These are phyloP conservation scores for Histomonas meleagridis DNA, from an alignment of 208 protist genomes.

Conservation along the genomic window DNA sequence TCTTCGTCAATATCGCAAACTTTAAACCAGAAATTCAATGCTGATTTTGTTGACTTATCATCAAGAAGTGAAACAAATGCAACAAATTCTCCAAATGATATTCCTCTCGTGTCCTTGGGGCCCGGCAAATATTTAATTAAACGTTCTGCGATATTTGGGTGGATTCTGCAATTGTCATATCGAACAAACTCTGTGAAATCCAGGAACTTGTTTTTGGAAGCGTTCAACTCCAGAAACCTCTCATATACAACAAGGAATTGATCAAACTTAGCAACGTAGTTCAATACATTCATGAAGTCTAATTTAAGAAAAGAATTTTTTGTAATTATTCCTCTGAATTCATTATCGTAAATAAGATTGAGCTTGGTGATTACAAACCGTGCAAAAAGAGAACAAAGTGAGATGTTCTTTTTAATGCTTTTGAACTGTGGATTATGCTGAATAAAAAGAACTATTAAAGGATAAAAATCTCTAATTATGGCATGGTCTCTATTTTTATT, in stretches of 20 bases:
- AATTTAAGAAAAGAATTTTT: background rate
- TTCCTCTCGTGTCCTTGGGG: background rate
- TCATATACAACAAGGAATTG: too few species aligned
- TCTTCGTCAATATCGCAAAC: constrained; percentile 34
- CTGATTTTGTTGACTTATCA: background rate
- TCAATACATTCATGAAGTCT: too few species aligned
- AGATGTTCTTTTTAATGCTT: too few species aligned
- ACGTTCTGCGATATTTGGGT: background rate
- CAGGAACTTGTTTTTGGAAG: too few species aligned
- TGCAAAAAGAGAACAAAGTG: background rate
- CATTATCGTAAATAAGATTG: background rate
- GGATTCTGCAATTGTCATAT: background rate
- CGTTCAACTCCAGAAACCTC: too few species aligned
- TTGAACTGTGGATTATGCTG: too few species aligned
- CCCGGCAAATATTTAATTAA: background rate
- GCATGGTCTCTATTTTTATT: too few species aligned
- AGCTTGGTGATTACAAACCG: background rate
- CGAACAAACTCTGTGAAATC: background rate
- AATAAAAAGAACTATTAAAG: too few species aligned
- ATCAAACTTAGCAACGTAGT: too few species aligned
- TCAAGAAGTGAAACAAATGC: background rate
- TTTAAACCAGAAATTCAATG: constrained; percentile 33
- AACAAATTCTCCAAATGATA: background rate
- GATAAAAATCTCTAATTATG: too few species aligned
- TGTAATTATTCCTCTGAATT: background rate